Percentiles rank a stretch among this genome's conserved stretches.
Conservation (phyloP, 495 filamentous ascomycete genomes). For the Aspergillus affinis region DNA sequence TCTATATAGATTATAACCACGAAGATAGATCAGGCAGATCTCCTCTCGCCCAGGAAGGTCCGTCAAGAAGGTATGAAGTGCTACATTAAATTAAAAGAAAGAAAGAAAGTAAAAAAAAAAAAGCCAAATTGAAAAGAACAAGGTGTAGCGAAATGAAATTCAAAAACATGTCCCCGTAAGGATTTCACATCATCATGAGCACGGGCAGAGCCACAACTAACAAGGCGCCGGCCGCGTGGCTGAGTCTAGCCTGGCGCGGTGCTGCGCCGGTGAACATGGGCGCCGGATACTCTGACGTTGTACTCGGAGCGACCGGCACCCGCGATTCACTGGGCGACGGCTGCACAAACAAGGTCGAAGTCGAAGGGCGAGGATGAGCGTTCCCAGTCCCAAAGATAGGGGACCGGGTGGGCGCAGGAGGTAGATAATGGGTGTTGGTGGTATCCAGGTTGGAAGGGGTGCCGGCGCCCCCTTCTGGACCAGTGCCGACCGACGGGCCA, state of each 20-base stretch:
- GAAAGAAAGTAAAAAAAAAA: background rate
- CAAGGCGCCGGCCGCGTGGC: slow-evolving; percentile 10
- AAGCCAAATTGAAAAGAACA: background rate
- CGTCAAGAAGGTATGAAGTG: too few relatives aligned
- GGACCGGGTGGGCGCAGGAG: slow-evolving; percentile 6
- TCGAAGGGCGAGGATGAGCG: slow-evolving; percentile 13
- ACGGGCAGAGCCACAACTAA: slow-evolving; percentile 11
- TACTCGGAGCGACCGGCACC: slow-evolving; percentile 17
- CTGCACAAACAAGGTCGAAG: slow-evolving; percentile 22
- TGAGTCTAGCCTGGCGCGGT: slow-evolving; percentile 11
- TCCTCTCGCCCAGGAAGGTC: too few relatives aligned
- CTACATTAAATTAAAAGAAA: too few relatives aligned
- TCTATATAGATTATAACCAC: too few relatives aligned
- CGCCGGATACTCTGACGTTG: slow-evolving; percentile 21
- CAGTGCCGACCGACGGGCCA: background rate
- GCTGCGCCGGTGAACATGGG: slow-evolving; percentile 30
- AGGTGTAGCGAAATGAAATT: background rate
- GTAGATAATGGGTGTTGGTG: background rate
- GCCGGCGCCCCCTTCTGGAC: background rate
- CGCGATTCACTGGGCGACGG: slow-evolving; percentile 19
- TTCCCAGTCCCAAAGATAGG: slow-evolving; percentile 6
- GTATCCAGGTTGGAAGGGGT: background rate
- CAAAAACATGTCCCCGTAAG: background rate
- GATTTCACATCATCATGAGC: slow-evolving; percentile 18
- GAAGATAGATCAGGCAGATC: too few relatives aligned